Base-by-base conservation (phyloP, 164 flowering plant genomes). In the Piper betle region DNA sequence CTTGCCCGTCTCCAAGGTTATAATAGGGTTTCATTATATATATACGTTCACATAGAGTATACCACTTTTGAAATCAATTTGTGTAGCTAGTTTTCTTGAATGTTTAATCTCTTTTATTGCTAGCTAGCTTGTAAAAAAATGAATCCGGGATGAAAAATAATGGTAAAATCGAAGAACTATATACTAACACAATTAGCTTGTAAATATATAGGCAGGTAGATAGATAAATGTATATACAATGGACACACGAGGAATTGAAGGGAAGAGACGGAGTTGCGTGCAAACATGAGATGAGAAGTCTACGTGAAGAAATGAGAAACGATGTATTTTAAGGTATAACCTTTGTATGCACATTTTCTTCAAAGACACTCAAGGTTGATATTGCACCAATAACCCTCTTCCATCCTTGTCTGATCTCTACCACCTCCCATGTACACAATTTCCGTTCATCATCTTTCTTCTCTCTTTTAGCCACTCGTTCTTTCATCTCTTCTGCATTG, bases 351-450 rank as follows among this genome's bases (percentile, higher is more conserved):
- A 10, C 2, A 42, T 25, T 71, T 54, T 65, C 74, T 71, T 71
- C 42, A 18, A 48, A 67, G 42, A 54, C 68, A 71, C 74, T 67
- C 69, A 57, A 66, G 62, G 70, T 55, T 60, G 66, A 46, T 71
- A 42, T 38, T 50, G 61, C 33, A 41, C 48, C 12, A 46, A 37
- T 25, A 8, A 48, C 39, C n/a, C 46, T n/a, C 58, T 53, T 16
- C 6, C 56, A 48, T 41, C 39, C 68, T 46, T 39, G 25, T 54
- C 17, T 50, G 15, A 50, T 17, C 15, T 17, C 11, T 11, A 50
- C 53, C 17, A 10, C 53, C 17, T 11, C 11, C 15, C 17, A 11
- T 1, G 17, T 17, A 50, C 33, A 25, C 33, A 25, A 25, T 25
- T 0, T 1, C 33, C 33, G 37, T 5, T 18, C 11, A 54, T 54